Evolutionary conservation across 2,329 filamentous ascomycete species (phyloP).

Genomic region (Endocalyx cinctus): DNA sequence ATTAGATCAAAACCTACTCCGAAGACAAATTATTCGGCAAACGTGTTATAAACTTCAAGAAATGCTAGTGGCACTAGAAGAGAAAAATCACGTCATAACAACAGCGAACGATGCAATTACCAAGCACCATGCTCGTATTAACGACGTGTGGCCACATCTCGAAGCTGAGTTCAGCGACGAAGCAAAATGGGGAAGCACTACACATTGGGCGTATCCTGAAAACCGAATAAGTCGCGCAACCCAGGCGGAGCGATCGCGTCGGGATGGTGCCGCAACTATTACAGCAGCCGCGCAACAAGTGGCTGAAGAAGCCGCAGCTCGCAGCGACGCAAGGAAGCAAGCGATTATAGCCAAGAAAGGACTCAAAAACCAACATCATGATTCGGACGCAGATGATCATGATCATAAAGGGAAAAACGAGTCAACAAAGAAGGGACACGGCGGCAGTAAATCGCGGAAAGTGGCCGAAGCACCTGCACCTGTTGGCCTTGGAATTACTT

Average conservation of each 20-base stretch:
- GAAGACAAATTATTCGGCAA: conserved; percentile 72
- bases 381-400: conserved; percentile 76
- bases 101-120: conserved; percentile 87
- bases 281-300: conserved; percentile 72
- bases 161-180: conserved; percentile 90
- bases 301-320: conserved; percentile 76
- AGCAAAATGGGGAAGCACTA: conserved; percentile 84
- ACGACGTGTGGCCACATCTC: conserved; percentile 82
- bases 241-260: conserved; percentile 67
- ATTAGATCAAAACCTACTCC: conserved; percentile 57
- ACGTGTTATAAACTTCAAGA: conserved; percentile 75
- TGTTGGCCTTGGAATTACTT: conserved; percentile 63
- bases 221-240: conserved; percentile 65
- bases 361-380: conserved; percentile 62
- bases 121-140: conserved; percentile 77
- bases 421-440: conserved; percentile 56
- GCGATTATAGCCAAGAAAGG: conserved; percentile 73
- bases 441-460: conserved; percentile 60
- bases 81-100: conserved; percentile 95
- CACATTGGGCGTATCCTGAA: conserved; percentile 93
- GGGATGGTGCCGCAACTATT: conserved; percentile 73
- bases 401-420: conserved; percentile 45
- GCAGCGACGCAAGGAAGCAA: conserved; percentile 81
- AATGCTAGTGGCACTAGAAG: conserved; percentile 86
- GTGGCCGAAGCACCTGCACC: conserved; percentile 45